These are phyloP conservation scores for Yarrowia porcina DNA, from an alignment of 805 yeast species.

Conservation along the genomic window DNA sequence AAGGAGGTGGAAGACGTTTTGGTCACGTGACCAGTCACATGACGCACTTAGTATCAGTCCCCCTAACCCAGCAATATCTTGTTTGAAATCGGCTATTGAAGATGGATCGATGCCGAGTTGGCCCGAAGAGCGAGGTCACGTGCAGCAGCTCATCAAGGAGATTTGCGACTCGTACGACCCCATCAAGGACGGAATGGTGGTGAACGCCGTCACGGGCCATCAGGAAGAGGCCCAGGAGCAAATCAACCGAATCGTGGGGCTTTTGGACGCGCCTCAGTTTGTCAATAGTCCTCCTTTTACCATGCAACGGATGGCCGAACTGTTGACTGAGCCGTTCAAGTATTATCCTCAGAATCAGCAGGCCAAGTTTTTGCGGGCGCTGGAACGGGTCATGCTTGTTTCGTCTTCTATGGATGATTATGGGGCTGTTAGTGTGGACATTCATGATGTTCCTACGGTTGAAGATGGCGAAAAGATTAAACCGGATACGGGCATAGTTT, in stretches of 20 bases:
- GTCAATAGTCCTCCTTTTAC: constrained; percentile 41
- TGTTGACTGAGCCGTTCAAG: constrained; percentile 34
- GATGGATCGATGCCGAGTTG: background rate
- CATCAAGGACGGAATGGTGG: background rate
- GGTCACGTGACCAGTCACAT: background rate
- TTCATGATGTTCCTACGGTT: background rate
- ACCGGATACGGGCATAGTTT: constrained; percentile 11
- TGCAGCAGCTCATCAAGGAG: constrained; percentile 9
- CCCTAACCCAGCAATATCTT: background rate
- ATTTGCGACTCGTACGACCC: constrained; percentile 17
- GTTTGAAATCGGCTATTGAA: background rate
- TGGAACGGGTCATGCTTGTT: constrained; percentile 33
- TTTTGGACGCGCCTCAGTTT: constrained; percentile 29
- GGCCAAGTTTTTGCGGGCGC: constrained; percentile 35
- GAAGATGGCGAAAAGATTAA: constrained; percentile 15
- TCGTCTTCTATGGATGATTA: constrained; percentile 31
- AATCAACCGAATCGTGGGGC: background rate
- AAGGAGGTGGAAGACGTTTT: background rate
- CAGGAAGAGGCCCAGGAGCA: background rate
- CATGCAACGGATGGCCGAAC: constrained; percentile 41
- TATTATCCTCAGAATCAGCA: constrained; percentile 31
- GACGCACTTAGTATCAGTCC: background rate
- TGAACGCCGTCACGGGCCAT: constrained; percentile 8
- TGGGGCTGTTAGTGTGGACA: constrained; percentile 6
- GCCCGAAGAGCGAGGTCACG: background rate